Evolutionary conservation across 106 monocot genomes (phyloP).

Genomic region (Gastrodia elata): DNA sequence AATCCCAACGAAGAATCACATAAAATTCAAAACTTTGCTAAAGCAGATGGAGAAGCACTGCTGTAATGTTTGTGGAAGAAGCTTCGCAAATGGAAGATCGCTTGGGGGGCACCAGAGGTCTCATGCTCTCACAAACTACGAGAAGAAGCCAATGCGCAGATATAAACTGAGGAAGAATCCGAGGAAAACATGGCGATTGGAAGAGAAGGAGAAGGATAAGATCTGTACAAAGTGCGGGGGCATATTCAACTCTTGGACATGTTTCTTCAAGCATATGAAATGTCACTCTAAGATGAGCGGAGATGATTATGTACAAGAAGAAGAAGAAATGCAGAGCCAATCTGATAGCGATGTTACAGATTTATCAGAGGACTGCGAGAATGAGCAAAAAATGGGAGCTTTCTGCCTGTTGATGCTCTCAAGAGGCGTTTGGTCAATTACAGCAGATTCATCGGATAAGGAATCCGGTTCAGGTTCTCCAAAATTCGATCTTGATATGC

Average conservation of each 20-base stretch:
- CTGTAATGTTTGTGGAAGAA: neutral
- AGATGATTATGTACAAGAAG: neutral
- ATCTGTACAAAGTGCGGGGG: neutral
- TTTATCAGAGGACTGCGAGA: neutral
- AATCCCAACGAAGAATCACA: neutral
- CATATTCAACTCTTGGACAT: neutral
- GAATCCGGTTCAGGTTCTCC: neutral
- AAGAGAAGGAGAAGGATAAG: neutral
- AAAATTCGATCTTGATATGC: neutral
- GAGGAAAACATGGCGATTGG: neutral
- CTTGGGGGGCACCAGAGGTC: constrained; percentile 3
- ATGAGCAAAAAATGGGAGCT: neutral
- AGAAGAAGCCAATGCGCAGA: neutral
- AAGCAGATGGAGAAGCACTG: neutral
- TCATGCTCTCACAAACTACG: constrained; percentile 8
- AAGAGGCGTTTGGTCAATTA: neutral
- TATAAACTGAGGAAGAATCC: neutral
- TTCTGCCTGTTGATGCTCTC: constrained; percentile 13
- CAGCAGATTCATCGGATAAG: neutral
- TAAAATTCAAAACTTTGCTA: neutral
- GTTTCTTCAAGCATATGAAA: constrained; percentile 1
- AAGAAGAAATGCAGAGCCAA: neutral
- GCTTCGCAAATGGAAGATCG: neutral
- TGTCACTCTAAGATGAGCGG: neutral
- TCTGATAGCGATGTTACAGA: neutral